Evolutionary conservation across 1,284 basidiomycete species (phyloP), one percentile per base, ranked within the genome.

Genomic region (Tylopilus orsonianus): DNA sequence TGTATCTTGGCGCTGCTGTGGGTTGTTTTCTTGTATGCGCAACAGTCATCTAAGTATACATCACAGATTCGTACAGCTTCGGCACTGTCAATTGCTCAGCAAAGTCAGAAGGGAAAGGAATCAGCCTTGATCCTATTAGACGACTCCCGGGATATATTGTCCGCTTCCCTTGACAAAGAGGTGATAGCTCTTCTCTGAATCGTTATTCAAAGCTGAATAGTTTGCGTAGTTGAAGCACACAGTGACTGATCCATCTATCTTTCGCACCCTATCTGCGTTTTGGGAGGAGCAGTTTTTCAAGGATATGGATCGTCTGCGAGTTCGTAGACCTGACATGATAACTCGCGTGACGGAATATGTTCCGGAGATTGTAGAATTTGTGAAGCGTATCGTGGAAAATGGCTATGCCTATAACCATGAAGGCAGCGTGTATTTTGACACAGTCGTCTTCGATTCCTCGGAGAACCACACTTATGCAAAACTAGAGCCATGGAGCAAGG

Each of bases 271-370:
- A 5, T 87, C 97, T 1, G 80, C 90, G 8, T 86, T 87, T 66
- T 98, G 95, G 95, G 97, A 99, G 71, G 74, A 72, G 24, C 79
- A 83, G 46, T 99, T 93, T 74, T 96, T 97, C 73, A 75, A 86
- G 37, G 95, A 98, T 65, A 99, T 99, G 97, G 74, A 75, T 26
- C 83, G 87, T 13, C 78, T 99, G 23, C 83, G 82, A 53, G 90
- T 99, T 43, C 84, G 89, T 49, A 83, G 87, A 27, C 95, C 97
- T 14, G 93, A 95, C 66, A 93, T 85, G 2, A 72, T 98, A 47
- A 99, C 97, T 3, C 85, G 97, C 33, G 97, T 99, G 13, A 96
- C 93, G 14, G 97, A 99, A 69, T 99, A 94, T 69, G 88, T 99
- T 12, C 92, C 94, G 8, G 95, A 99, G 70, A 93, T 98, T 56